Percentiles rank a stretch among this genome's conserved stretches.
These are phyloP conservation scores for Komagataella mondaviorum DNA, from an alignment of 805 yeast genomes.

Conservation along the genomic window DNA sequence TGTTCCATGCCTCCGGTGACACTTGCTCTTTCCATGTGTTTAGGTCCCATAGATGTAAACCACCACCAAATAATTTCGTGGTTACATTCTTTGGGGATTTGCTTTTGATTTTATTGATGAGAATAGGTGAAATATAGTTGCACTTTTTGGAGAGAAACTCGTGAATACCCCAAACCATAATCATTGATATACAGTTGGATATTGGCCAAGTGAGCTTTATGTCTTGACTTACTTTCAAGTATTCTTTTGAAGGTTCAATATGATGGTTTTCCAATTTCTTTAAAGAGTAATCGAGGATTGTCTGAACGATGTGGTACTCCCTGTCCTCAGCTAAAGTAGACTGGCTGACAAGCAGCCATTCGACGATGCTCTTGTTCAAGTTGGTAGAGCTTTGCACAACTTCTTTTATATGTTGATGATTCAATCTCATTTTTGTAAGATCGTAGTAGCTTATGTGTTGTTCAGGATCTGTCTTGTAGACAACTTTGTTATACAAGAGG, in stretches of 20 bases:
- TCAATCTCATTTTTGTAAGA: neutral
- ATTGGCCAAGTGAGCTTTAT: neutral
- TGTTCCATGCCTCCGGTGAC: neutral
- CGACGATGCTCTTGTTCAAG: neutral
- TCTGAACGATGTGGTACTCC: neutral
- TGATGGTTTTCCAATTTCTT: neutral
- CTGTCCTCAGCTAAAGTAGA: neutral
- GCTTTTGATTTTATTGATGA: neutral
- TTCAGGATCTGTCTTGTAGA: neutral
- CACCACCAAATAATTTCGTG: neutral
- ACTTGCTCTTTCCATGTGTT: neutral
- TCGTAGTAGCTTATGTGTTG: neutral
- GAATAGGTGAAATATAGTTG: neutral
- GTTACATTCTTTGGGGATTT: neutral
- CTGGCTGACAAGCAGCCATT: neutral
- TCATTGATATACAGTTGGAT: neutral
- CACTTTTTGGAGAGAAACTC: neutral
- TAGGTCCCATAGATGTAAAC: neutral
- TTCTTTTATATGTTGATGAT: neutral
- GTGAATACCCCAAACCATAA: neutral
- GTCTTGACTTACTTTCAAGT: neutral
- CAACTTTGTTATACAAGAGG: neutral
- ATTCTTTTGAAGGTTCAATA: neutral
- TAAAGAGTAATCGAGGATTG: neutral
- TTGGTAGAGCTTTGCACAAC: neutral